Evolutionary conservation across 805 yeast genomes (phyloP), one percentile per base, ranked within the genome.

Genomic region (Kluyveromyces siamensis): DNA sequence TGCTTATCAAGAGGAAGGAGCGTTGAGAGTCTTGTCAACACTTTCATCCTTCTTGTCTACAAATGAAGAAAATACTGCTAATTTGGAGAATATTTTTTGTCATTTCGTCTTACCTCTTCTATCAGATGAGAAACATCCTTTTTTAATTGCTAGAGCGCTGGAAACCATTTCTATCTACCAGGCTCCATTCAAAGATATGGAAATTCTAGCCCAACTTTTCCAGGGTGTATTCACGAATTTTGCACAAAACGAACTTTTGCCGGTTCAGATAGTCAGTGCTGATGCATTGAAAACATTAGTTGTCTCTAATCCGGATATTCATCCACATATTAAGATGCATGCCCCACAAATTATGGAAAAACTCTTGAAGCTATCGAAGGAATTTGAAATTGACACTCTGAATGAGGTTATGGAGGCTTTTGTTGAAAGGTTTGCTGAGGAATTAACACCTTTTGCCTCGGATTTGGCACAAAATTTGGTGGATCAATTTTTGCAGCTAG

Each of bases 351-450:
- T 91, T 3, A 85, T 93, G 84, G 86, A 87, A 53, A 83, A 79
- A 55, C 70, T 93, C 49, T 71, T 93, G 56, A 80, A 78, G 37
- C 67, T 93, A 40, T 83, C 95, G 7, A 83, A 85, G 61, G 79
- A 80, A 48, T 82, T 88, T 56, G 99, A 93, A 60, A 77, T 84
- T 53, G 99, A 95, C 60, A 77, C 87, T 37, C 73, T 93, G 19
- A 79, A 95, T 8, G 84, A 81, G 44, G 96, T 91, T n/a, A 88
- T 93, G 83, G 98, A 93, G 69, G 89, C 88, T 49, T 87, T 93
- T 63, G 96, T 93, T 35, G 96, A 89, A 60, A 76, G 79, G 51
- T 95, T 87, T 66, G 77, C 96, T 1, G 84, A 79, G 49, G 95
- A 91, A 66, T 73, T 93, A 53, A 87, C 89, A 45, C 97, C 98